Percentiles rank a stretch among this genome's conserved stretches.
phyloP scores from a whole-genome alignment of 2,329 filamentous ascomycete species.

The Alternaria rosae region DNA sequence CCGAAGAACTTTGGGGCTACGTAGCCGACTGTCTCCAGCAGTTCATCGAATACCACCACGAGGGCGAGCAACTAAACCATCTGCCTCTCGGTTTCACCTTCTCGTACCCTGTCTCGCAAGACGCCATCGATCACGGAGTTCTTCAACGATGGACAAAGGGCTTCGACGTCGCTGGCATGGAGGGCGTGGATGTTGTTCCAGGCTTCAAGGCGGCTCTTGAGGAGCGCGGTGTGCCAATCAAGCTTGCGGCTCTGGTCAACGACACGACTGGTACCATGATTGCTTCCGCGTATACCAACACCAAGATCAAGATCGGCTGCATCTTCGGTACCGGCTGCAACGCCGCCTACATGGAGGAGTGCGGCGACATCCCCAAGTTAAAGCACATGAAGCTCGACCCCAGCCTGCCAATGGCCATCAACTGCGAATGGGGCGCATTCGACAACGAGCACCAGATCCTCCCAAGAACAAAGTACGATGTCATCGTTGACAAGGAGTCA shows the following conservation, averaged over 20 bases:
- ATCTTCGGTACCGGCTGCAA: constrained; percentile 99
- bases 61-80: constrained; percentile 66
- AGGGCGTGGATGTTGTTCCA: constrained; percentile 89
- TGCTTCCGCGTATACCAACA: constrained; percentile 95
- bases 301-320: constrained; percentile 90
- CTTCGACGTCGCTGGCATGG: constrained; percentile 91
- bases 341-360: constrained; percentile 96
- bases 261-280: constrained; percentile 98
- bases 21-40: constrained; percentile 92
- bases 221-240: constrained; percentile 84
- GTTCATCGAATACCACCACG: constrained; percentile 89
- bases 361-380: constrained; percentile 90
- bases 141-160: constrained; percentile 98
- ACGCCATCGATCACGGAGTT: constrained; percentile 91
- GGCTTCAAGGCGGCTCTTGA: constrained; percentile 83
- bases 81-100: constrained; percentile 93
- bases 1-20: constrained; percentile 93
- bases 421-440: constrained; percentile 97
- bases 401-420: constrained; percentile 90
- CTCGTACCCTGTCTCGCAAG: constrained; percentile 91
- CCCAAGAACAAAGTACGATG: constrained; percentile 85
- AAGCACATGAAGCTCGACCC: constrained; percentile 87
- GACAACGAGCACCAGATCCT: constrained; percentile 93
- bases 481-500: constrained; percentile 87
- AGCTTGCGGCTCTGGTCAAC: constrained; percentile 91